These are phyloP conservation scores for Ascosphaera apis DNA, from an alignment of 2,329 filamentous ascomycete genomes.

Conservation along the genomic window DNA sequence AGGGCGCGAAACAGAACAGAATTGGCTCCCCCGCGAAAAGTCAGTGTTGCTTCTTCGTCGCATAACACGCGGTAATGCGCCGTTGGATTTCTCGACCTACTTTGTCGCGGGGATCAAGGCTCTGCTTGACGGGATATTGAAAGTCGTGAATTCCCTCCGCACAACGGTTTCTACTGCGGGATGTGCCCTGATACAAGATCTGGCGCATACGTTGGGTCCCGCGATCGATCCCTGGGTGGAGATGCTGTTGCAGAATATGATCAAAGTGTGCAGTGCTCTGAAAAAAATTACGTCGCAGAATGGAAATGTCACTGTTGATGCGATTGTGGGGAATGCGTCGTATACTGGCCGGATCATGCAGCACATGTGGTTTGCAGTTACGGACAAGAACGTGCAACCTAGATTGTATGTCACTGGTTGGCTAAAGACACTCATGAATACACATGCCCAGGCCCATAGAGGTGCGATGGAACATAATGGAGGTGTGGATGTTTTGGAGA, in stretches of 20 bases:
- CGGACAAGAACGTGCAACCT: slow-evolving; percentile 86
- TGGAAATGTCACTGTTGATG: slow-evolving; percentile 60
- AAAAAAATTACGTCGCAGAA: slow-evolving; percentile 83
- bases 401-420: slow-evolving; percentile 58
- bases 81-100: slow-evolving; percentile 47
- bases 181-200: slow-evolving; percentile 62
- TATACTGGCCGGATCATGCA: slow-evolving; percentile 66
- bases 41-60: slow-evolving; percentile 52
- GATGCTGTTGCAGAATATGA: slow-evolving; percentile 64
- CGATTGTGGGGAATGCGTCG: slow-evolving; percentile 53
- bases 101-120: slow-evolving; percentile 50
- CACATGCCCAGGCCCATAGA: slow-evolving; percentile 51
- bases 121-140: slow-evolving; percentile 70
- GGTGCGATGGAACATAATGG: slow-evolving; percentile 63
- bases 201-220: slow-evolving; percentile 52
- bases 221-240: slow-evolving; percentile 76
- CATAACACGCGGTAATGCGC: slow-evolving; percentile 63
- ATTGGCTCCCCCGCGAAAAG: slow-evolving; percentile 76
- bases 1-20: slow-evolving; percentile 70
- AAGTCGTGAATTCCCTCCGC: slow-evolving; percentile 57
- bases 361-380: slow-evolving; percentile 57
- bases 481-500: slow-evolving; percentile 62
- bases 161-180: slow-evolving; percentile 80
- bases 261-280: slow-evolving; percentile 72
- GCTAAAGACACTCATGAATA: slow-evolving; percentile 61